phyloP scores from a whole-genome alignment of 139 green algal species.

The Coccomyxa sp. region DNA sequence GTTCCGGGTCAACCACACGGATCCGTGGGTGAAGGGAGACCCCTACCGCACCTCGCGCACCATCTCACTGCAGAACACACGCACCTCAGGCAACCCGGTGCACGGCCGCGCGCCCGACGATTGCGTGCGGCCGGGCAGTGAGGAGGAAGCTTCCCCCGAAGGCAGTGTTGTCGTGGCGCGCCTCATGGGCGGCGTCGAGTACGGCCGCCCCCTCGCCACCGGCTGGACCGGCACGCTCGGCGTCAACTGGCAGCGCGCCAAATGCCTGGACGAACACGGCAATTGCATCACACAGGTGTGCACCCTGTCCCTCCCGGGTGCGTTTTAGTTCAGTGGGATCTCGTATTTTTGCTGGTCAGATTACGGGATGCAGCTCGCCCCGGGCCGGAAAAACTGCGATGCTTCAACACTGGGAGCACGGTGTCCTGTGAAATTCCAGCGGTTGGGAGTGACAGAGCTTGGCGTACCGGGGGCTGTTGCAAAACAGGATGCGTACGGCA shows the following conservation, averaged over 20 bases:
- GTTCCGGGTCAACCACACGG: constrained; percentile 85
- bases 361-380: too few relatives aligned
- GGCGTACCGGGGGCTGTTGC: too few relatives aligned
- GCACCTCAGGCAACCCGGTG: constrained; percentile 40
- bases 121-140: not conserved
- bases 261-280: constrained; percentile 69
- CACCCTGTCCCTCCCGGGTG: too few relatives aligned
- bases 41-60: constrained; percentile 80
- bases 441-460: not conserved
- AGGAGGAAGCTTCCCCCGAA: constrained; percentile 35
- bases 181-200: constrained; percentile 70
- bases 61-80: constrained; percentile 61
- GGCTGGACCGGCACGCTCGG: constrained; percentile 61
- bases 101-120: constrained; percentile 51
- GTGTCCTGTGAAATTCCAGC: too few relatives aligned
- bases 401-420: too few relatives aligned
- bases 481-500: constrained; percentile 72
- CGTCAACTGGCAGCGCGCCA: constrained; percentile 61
- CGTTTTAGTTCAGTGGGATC: too few relatives aligned
- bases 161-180: constrained; percentile 54
- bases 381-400: too few relatives aligned
- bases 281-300: constrained; percentile 26
- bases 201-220: constrained; percentile 21
- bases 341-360: too few relatives aligned
- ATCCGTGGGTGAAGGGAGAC: constrained; percentile 90